Base-by-base conservation (phyloP, 345 rosid species). In the Raphanus raphanistrum region DNA sequence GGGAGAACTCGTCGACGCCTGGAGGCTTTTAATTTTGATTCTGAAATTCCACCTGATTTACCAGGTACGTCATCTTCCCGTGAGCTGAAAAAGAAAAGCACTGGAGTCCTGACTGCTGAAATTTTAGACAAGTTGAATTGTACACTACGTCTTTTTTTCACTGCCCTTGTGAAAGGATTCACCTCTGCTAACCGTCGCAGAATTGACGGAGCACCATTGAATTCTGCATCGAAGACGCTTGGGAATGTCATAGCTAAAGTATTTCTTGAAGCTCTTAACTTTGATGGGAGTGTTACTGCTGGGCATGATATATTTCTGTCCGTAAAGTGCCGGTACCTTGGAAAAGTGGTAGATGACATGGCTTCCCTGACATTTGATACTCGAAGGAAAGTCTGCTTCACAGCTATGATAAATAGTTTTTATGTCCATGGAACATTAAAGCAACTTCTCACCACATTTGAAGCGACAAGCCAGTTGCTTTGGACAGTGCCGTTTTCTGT, bases 121-220 rank as follows among this genome's bases (percentile, higher is more conserved):
- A 88, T 86, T 73, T 83, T 94, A 21, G 87, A 86, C 84, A 90
- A 90, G 84, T 70, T 90, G 85, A 91, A 87, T 58, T 83, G 84
- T 64, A 89, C 97, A 11, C 59, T 92, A 52, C 89, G 97, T 10
- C 72, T 87, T 62, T 92, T 94, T 81, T 92, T 92, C 74, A 87
- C 87, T 48, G 92, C 97, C 62, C 87, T 94, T 83, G 98, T 94
- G 36, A 94, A 94, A 85, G 97, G 95, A 45, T 89, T 90, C 70
- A 90, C 95, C 48, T 88, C 92, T 63, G 91, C 97, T 31, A 88
- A 89, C 76, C 98, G 97, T 57, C 97, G 98, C 43, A 86, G 98
- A 84, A 87, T 88, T 76, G 98, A 94, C 82, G 81, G 87, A 26
- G 93, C 89, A 52, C 79, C 91, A 54, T 54, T 85, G 81, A 88